Base-by-base conservation (phyloP, 768 basidiomycete genomes). In the Kwoniella sp. region DNA sequence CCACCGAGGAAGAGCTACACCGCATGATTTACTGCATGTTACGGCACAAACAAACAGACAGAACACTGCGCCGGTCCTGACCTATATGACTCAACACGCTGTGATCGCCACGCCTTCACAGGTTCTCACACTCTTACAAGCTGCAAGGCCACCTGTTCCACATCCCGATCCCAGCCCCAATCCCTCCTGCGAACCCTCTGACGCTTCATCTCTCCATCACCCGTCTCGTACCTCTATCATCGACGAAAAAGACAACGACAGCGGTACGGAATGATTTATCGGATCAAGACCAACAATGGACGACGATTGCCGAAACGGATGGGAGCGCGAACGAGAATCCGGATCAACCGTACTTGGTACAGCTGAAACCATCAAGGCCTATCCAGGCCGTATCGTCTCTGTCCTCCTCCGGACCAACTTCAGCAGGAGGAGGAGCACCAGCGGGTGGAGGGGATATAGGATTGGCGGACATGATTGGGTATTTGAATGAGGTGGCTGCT, bases 71-170 rank as follows among this genome's bases (percentile, higher is more conserved):
- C n/a, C n/a, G n/a, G n/a, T n/a, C n/a, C n/a, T n/a, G n/a, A n/a
- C n/a, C n/a, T n/a, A n/a, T n/a, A n/a, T n/a, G n/a, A n/a, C n/a
- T n/a, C n/a, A n/a, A n/a, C n/a, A n/a, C n/a, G n/a, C n/a, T n/a
- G n/a, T n/a, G n/a, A n/a, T 41, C 25, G 15, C 37, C 15, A 23
- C 9, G 17, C 34, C 2, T 17, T 31, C 28, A 25, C 38, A 76
- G 74, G 29, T 63, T 62, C 29, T 73, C 75, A 11, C 75, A 76
- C 50, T 37, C 61, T 2, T 71, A 72, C 34, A 60, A 48, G 7
- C 63, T 62, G 0, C 28, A 30, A 57, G 75, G 75, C 15, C 58
- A 48, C 29, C 45, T 70, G 13, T 70, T 73, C 47, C 64, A 73
- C 30, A 41, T 72, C 53, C 70, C 70, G 2, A n/a, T 65, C 17